phyloP scores from a whole-genome alignment of 2,329 filamentous ascomycete species.

The Torrubiella hemipterigena region DNA sequence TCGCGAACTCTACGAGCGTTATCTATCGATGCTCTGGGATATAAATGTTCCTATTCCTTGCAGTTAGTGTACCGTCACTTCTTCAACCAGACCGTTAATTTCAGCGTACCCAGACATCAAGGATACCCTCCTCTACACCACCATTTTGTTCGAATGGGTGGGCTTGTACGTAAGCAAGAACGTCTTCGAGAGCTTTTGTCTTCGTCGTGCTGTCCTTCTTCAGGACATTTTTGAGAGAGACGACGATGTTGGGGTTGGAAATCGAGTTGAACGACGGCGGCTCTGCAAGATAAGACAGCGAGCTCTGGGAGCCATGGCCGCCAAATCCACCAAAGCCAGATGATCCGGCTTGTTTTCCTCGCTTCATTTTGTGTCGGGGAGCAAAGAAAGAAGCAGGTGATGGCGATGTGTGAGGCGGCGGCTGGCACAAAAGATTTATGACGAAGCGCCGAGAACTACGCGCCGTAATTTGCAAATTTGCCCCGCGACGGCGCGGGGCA shows the following conservation, averaged over 20 bases:
- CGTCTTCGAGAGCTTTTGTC: conserved; percentile 77
- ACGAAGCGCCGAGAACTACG: no score
- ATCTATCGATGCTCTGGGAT: conserved; percentile 83
- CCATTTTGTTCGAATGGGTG: conserved; percentile 41
- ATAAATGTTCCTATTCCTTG: conserved; percentile 59
- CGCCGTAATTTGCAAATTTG: no score
- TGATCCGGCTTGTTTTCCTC: no score
- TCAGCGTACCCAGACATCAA: conserved; percentile 68
- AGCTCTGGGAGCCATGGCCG: conserved; percentile 27
- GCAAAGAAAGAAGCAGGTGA: no score
- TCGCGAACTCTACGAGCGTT: conserved; percentile 80
- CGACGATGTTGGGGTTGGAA: conserved; percentile 68
- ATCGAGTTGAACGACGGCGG: conserved; percentile 70
- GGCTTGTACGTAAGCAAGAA: conserved; percentile 51
- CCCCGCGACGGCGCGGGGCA: no score
- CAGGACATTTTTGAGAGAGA: conserved; percentile 82
- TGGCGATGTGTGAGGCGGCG: no score
- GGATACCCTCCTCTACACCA: conserved; percentile 65
- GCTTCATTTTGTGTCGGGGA: no score
- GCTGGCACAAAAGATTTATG: no score
- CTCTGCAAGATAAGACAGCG: conserved; percentile 77
- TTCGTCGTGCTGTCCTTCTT: conserved; percentile 95
- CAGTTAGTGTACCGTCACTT: conserved; percentile 1
- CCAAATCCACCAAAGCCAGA: conserved; percentile 29
- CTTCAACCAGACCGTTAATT: not conserved